Evolutionary conservation across 1,284 basidiomycete genomes (phyloP), one percentile per base, ranked within the genome.

Genomic region (Mycosarcoma mackinlayi): DNA sequence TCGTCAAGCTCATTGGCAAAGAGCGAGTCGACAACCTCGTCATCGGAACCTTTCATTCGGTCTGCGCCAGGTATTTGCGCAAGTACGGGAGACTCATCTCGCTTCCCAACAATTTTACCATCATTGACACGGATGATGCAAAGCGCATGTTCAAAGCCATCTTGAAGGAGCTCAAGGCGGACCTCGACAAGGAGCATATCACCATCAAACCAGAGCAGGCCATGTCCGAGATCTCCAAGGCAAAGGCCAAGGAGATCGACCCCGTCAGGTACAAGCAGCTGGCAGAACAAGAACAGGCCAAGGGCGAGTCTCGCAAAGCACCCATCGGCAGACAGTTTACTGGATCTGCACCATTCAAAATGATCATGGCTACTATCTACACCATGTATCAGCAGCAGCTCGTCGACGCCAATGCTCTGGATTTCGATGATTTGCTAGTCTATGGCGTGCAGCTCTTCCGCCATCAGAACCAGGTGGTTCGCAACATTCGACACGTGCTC

Each of bases 361-460:
- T 35, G 24, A 45, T 54, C 38, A 50, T 75, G 13, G 66, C 76
- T 5, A 50, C 86, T 54, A 84, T 92, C 10, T 92, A 91, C 81
- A 84, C 85, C 21, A 86, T 88, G 27, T 96, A 95, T 79, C 88
- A 93, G 75, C 84, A 84, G 14, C 84, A 85, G 2, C 85, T 94
- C 28, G 84, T 86, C 37, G 84, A 85, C 21, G 87, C 86, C 60
- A 92, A 92, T 64, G 88, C 90, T 27, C 85, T 95, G 13, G 93
- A 96, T 83, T 96, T 95, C 76, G 93, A 96, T 78, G 93, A 95
- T 79, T 85, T 95, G 21, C 86, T 96, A 0, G 80, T 93, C 1
- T 90, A 87, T 75, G 92, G 83, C 35, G 79, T 58, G 33, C 86
- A 87, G 66, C 86, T 94, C 24, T 92, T 94, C 74, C 83, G 81